Evolutionary conservation across 2,329 filamentous ascomycete genomes (phyloP).

Genomic region (Calonectria pseudoturangicola): DNA sequence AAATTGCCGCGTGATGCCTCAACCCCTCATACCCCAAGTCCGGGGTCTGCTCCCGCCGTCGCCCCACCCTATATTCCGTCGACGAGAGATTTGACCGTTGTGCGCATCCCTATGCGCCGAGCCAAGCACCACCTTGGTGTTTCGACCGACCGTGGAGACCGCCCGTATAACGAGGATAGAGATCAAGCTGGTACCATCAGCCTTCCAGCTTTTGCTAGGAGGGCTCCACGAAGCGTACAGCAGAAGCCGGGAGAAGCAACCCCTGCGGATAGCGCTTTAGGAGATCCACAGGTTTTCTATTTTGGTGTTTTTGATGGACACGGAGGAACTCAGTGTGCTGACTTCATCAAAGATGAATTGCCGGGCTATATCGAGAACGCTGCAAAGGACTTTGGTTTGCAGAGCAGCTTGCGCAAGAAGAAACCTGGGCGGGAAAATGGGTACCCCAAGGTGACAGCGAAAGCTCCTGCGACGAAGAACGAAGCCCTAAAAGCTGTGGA

Average conservation of each 20-base stretch:
- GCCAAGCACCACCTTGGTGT: constrained; percentile 98
- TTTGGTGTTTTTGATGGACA: constrained; percentile 98
- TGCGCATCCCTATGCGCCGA: constrained; percentile 92
- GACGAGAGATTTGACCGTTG: constrained; percentile 89
- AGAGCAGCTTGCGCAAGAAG: constrained; percentile 80
- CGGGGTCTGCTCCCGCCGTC: constrained; percentile 74
- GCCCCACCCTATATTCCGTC: constrained; percentile 74
- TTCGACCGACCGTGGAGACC: constrained; percentile 84
- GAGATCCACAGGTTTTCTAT: constrained; percentile 97
- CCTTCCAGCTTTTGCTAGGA: constrained; percentile 92
- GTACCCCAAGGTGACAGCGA: constrained; percentile 32
- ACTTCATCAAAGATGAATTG: constrained; percentile 88
- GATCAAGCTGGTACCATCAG: constrained; percentile 96
- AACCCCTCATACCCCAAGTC: constrained; percentile 80
- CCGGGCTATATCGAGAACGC: constrained; percentile 93
- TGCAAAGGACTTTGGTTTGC: constrained; percentile 83
- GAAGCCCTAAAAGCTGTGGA: constrained; percentile 62
- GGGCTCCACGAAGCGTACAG: constrained; percentile 79
- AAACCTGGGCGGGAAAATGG: constrained; percentile 56
- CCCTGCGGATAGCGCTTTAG: constrained; percentile 84
- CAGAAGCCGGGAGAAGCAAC: constrained; percentile 76
- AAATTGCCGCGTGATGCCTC: constrained; percentile 91
- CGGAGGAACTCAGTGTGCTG: constrained; percentile 91
- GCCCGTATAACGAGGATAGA: constrained; percentile 94
- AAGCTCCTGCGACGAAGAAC: constrained; percentile 49